phyloP scores from a whole-genome alignment of 768 basidiomycete genomes.

The Saitozyma podzolica region DNA sequence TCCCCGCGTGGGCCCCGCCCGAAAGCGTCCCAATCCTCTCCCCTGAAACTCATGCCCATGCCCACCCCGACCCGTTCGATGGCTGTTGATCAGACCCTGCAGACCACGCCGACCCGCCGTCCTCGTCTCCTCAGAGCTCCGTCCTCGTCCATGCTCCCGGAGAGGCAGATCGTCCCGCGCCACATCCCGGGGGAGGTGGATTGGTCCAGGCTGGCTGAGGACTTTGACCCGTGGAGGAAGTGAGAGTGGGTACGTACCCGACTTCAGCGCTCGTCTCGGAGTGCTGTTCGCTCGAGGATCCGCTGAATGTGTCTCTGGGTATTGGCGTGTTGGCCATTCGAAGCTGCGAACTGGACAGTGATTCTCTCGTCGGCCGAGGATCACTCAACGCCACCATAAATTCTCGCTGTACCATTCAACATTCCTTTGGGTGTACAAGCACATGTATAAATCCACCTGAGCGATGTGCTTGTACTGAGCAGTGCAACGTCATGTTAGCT shows the following conservation, averaged over 20 bases:
- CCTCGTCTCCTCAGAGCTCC: background rate
- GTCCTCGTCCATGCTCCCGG: background rate
- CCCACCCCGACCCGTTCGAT: background rate
- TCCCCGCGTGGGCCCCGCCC: background rate
- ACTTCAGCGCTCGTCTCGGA: too few relatives aligned
- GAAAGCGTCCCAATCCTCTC: background rate
- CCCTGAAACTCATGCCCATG: background rate
- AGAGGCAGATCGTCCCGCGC: background rate
- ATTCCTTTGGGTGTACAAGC: too few relatives aligned
- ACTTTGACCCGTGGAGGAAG: background rate
- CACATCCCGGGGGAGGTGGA: background rate
- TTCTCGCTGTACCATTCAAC: too few relatives aligned
- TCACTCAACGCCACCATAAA: too few relatives aligned
- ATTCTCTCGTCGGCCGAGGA: too few relatives aligned
- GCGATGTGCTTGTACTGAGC: too few relatives aligned
- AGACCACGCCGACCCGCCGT: background rate
- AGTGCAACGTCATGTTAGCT: too few relatives aligned
- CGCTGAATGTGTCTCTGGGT: background rate
- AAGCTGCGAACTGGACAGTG: background rate
- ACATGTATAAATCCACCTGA: too few relatives aligned
- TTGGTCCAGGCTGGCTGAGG: constrained; percentile 1
- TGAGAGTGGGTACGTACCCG: background rate
- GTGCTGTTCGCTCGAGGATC: background rate
- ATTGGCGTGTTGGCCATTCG: background rate
- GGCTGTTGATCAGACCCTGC: background rate